Conservation (phyloP, 768 basidiomycete species). For the Suillus variegatus region DNA sequence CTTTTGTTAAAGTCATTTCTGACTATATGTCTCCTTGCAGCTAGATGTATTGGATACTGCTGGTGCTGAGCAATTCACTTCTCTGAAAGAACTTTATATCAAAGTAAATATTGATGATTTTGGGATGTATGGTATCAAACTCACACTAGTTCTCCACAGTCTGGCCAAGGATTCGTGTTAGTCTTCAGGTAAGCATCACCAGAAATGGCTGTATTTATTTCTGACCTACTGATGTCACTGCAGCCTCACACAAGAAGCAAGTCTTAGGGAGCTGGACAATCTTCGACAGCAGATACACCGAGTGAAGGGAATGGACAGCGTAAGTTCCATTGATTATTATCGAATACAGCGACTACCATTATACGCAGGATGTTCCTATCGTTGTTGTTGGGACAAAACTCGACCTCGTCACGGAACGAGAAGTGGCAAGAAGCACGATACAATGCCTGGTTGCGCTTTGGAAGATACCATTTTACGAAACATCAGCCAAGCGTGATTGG, state of each 20-base stretch:
- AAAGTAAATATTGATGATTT: conserved; percentile 45
- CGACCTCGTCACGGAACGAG: conserved; percentile 79
- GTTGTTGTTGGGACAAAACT: conserved; percentile 87
- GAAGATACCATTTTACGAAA: conserved; percentile 82
- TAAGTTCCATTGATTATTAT: conserved; percentile 31
- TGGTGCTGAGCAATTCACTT: conserved; percentile 83
- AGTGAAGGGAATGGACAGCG: conserved; percentile 70
- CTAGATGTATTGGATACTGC: conserved; percentile 84
- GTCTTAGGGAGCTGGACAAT: conserved; percentile 75
- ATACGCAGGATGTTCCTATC: conserved; percentile 63
- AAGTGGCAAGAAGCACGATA: conserved; percentile 67
- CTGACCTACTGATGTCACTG: conserved; percentile 3
- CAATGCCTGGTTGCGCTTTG: conserved; percentile 64
- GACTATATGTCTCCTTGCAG: conserved; percentile 37
- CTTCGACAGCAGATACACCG: conserved; percentile 81
- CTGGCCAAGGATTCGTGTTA: conserved; percentile 76
- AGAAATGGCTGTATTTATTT: neutral
- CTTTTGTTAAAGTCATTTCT: conserved; percentile 13
- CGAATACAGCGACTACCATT: neutral
- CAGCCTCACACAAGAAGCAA: conserved; percentile 82
- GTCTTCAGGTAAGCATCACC: conserved; percentile 65
- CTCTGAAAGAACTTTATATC: conserved; percentile 80
- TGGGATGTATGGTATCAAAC: neutral
- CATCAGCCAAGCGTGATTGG: conserved; percentile 86
- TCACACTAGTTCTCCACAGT: conserved; percentile 36